Conservation (phyloP, 495 filamentous ascomycete species). For the Neurospora sp. region DNA sequence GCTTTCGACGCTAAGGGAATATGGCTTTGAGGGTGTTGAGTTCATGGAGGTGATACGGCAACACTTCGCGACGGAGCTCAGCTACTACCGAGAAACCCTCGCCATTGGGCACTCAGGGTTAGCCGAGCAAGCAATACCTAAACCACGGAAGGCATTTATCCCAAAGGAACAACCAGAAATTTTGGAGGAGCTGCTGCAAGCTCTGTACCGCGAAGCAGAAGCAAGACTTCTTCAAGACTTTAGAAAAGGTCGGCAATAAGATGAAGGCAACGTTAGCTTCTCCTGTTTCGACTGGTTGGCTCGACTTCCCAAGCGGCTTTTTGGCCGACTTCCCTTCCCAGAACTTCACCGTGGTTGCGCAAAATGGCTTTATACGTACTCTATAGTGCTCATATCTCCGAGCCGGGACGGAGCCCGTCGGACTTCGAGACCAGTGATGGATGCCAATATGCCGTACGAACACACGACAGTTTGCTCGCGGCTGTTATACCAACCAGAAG, state of each 20-base stretch:
- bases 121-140: too few species aligned
- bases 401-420: not conserved
- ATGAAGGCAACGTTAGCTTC: too few species aligned
- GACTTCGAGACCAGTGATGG: not conserved
- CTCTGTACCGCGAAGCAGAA: not conserved
- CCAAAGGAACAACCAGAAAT: not conserved
- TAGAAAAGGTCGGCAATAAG: too few species aligned
- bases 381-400: not conserved
- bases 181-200: not conserved
- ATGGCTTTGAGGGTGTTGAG: too few species aligned
- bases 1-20: too few species aligned
- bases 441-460: not conserved
- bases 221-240: too few species aligned
- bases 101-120: too few species aligned
- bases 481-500: not conserved
- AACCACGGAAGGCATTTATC: not conserved
- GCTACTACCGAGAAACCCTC: too few species aligned
- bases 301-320: not conserved
- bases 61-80: too few species aligned
- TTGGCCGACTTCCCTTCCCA: not conserved
- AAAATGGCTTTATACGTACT: not conserved
- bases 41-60: too few species aligned
- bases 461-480: not conserved
- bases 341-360: not conserved
- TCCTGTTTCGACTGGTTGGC: too few species aligned